phyloP scores from a whole-genome alignment of 345 rosid genomes.

The Physaria fendleri region DNA sequence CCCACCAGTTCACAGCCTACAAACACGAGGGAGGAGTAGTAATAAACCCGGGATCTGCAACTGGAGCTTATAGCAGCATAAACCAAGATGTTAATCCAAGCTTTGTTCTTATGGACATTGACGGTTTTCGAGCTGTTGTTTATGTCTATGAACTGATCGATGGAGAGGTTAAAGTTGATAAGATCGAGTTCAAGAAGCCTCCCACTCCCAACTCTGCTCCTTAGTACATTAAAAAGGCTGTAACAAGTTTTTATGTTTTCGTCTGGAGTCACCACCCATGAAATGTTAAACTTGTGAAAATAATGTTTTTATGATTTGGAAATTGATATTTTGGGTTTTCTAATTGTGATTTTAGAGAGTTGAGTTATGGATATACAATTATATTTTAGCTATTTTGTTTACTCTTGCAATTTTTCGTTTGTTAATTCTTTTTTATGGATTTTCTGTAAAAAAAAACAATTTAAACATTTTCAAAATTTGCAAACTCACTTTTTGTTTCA shows the following conservation, averaged over 20 bases:
- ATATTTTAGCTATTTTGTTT: too few relatives aligned
- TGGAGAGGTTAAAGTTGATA: conserved; percentile 95
- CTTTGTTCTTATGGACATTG: conserved; percentile 95
- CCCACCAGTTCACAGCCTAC: conserved; percentile 96
- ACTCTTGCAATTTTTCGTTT: too few relatives aligned
- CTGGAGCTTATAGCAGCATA: conserved; percentile 86
- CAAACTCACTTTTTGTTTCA: too few relatives aligned
- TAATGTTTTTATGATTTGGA: not conserved
- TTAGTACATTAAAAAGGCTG: conserved; percentile 9
- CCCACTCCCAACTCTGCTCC: conserved; percentile 48
- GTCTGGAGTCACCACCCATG: not conserved
- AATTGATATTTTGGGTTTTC: too few relatives aligned
- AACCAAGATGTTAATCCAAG: conserved; percentile 86
- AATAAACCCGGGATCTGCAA: conserved; percentile 93
- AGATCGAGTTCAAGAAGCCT: conserved; percentile 91
- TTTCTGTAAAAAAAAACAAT: too few relatives aligned
- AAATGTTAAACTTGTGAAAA: conserved; percentile 16
- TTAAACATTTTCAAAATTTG: too few relatives aligned
- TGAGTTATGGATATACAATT: too few relatives aligned
- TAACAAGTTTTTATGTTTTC: conserved; percentile 1
- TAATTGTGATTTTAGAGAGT: too few relatives aligned
- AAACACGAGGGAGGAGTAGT: conserved; percentile 96
- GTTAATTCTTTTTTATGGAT: too few relatives aligned
- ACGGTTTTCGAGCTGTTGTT: conserved; percentile 85
- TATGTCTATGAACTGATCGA: conserved; percentile 92